These are phyloP conservation scores for Lachnellula subtilissima DNA, from an alignment of 2,329 filamentous ascomycete species.

Conservation along the genomic window DNA sequence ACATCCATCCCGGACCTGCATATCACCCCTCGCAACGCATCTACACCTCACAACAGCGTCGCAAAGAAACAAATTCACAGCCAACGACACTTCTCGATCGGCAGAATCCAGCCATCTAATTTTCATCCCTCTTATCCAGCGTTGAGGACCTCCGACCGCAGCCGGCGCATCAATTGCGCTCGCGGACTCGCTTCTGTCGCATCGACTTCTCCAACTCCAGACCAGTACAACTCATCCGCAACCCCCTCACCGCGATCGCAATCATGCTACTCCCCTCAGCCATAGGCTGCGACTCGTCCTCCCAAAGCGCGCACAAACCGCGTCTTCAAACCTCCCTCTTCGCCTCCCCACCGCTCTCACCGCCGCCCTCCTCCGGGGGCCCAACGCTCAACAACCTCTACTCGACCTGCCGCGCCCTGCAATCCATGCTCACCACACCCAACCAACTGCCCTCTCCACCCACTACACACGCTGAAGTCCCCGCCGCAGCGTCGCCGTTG, in stretches of 20 bases:
- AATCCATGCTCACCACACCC: conserved; percentile 50
- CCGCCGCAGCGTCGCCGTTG: conserved; percentile 31
- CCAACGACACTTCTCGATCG: conserved; percentile 9
- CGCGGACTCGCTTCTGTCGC: conserved; percentile 2
- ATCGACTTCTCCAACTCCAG: conserved; percentile 7
- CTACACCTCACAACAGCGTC: conserved; percentile 11
- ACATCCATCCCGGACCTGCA: conserved; percentile 7
- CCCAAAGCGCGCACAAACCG: conserved; percentile 39
- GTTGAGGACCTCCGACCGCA: conserved; percentile 11
- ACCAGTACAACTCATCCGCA: conserved; percentile 1
- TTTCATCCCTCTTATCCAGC: background rate
- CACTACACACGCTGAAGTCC: conserved; percentile 33
- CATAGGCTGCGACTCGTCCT: conserved; percentile 46
- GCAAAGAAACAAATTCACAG: conserved; percentile 3
- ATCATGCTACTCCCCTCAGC: conserved; percentile 57
- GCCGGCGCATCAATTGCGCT: conserved; percentile 20
- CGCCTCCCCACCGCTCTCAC: conserved; percentile 51
- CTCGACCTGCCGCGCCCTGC: conserved; percentile 55
- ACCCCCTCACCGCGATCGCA: background rate
- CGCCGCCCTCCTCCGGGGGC: conserved; percentile 43
- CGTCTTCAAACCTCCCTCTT: conserved; percentile 41
- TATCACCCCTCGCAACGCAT: conserved; percentile 1
- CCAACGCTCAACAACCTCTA: conserved; percentile 51
- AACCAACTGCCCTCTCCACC: conserved; percentile 52
- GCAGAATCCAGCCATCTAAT: background rate